Base-by-base conservation (phyloP, 345 rosid genomes). In the Aegle marmelos region DNA sequence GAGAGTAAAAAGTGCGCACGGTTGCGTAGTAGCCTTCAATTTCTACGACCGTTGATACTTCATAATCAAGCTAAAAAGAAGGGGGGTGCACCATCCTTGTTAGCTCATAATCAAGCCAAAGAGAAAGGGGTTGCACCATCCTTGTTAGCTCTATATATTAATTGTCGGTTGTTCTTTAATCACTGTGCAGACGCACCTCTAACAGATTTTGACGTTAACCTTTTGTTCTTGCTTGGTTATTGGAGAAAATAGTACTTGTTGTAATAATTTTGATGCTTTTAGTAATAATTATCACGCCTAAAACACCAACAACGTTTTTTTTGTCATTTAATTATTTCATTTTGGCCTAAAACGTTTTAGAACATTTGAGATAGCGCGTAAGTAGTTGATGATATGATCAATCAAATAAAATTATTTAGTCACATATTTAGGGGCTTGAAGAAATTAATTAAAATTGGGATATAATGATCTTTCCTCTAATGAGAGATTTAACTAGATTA, bases 141-240 rank as follows among this genome's bases (percentile, higher is more conserved):
- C 82, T 33, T 74, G 87, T 76, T 83, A 57, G 77, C 59, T 80
- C 13, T 41, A 10, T 41, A 2, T 41, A 41, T 41, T 41, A 41
- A 84, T 78, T 79, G 86, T 78, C 62, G 83, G 82, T 84, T 76
- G 89, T 84, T 83, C 78, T 68, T 50, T 68, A 45, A 17, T 7
- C 61, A 7, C 33, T 45, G 39, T 36, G 28, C 62, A 41, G 10
- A 41, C 10, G 72, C 48, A 5, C 25, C 67, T 61, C 9, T 76
- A 84, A 87, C 87, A 72, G 83, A 83, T 60, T 67, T 68, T 77
- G 84, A 86, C 76, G 86, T 78, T 72, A 71, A 64, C 73, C 27
- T 14, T 6, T 45, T 31, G 45, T 25, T 48, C 50, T 48, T 69
- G 33, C 33, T 68, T 68, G 14, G 10, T 68, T 4, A 24, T 68